Conservation (phyloP, 2,329 filamentous ascomycete genomes). For the Fusarium sp. region DNA sequence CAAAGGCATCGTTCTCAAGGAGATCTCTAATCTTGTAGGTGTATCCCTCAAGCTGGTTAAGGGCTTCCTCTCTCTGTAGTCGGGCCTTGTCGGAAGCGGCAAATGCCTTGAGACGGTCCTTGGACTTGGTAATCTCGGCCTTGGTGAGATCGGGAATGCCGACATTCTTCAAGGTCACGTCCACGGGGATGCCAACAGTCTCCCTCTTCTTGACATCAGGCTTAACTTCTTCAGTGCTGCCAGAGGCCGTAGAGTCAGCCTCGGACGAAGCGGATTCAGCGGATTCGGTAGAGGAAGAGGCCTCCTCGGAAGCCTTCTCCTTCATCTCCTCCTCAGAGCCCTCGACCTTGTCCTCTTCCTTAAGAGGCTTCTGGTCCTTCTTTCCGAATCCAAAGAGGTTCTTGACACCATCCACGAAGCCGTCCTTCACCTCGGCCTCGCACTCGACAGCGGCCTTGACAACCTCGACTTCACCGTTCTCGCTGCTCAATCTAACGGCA, state of each 20-base stretch:
- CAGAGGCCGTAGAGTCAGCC: conserved; percentile 56
- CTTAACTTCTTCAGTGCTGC: conserved; percentile 56
- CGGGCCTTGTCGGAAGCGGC: conserved; percentile 84
- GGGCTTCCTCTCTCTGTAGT: conserved; percentile 78
- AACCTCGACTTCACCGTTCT: conserved; percentile 83
- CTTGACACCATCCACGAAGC: conserved; percentile 92
- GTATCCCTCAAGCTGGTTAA: conserved; percentile 92
- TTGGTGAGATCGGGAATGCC: conserved; percentile 60
- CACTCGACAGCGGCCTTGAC: conserved; percentile 81
- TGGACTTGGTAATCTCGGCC: conserved; percentile 59
- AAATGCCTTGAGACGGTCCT: conserved; percentile 81
- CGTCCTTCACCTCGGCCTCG: conserved; percentile 81
- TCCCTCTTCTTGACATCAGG: conserved; percentile 67
- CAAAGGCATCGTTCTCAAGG: conserved; percentile 77
- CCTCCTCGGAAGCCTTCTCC: conserved; percentile 48
- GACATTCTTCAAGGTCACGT: conserved; percentile 57
- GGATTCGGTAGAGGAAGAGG: conserved; percentile 38
- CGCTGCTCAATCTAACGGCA: conserved; percentile 71
- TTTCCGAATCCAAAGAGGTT: conserved; percentile 94
- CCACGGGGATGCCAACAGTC: conserved; percentile 62
- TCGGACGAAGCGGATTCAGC: conserved; percentile 42
- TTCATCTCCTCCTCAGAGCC: conserved; percentile 53
- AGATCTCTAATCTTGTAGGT: conserved; percentile 90
- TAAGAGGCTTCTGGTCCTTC: conserved; percentile 77
- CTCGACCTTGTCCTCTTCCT: conserved; percentile 55